phyloP scores from a whole-genome alignment of 2,329 filamentous ascomycete species.

The Tolypocladium ovalisporum region DNA sequence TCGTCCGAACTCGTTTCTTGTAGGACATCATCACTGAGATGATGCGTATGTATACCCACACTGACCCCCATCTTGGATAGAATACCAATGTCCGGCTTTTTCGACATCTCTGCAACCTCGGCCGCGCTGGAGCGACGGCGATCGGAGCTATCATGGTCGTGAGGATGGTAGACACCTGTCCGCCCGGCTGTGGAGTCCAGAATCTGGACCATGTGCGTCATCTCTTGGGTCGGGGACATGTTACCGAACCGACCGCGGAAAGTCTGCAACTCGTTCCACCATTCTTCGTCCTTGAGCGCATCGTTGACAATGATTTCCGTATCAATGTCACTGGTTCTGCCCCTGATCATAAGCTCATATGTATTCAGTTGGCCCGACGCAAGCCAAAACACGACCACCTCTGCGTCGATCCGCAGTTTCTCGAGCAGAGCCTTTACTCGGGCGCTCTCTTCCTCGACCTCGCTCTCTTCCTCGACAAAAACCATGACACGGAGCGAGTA shows the following conservation, averaged over 20 bases:
- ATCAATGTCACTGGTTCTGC: slow-evolving; percentile 42
- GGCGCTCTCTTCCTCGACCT: slow-evolving; percentile 67
- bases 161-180: slow-evolving; percentile 32
- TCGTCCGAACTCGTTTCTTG: slow-evolving; percentile 23
- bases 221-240: slow-evolving; percentile 30
- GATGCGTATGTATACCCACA: slow-evolving; percentile 67
- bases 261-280: slow-evolving; percentile 69
- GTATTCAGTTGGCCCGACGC: slow-evolving; percentile 60
- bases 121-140: slow-evolving; percentile 37
- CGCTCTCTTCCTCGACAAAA: slow-evolving; percentile 80
- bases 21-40: slow-evolving; percentile 52
- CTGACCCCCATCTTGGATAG: slow-evolving; percentile 50
- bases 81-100: slow-evolving; percentile 42
- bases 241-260: slow-evolving; percentile 30
- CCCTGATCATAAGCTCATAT: slow-evolving; percentile 73
- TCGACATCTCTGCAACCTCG: slow-evolving; percentile 51
- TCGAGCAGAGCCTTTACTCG: slow-evolving; percentile 65
- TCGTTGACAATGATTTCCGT: slow-evolving; percentile 51
- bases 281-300: slow-evolving; percentile 59
- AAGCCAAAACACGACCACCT: slow-evolving; percentile 72
- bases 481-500: slow-evolving; percentile 69
- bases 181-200: slow-evolving; percentile 30
- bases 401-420: slow-evolving; percentile 71
- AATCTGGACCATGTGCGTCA: slow-evolving; percentile 31
- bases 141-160: slow-evolving; percentile 17